Evolutionary conservation across 768 basidiomycete species (phyloP), one percentile per base, ranked within the genome.

Genomic region (Trametes elegans): DNA sequence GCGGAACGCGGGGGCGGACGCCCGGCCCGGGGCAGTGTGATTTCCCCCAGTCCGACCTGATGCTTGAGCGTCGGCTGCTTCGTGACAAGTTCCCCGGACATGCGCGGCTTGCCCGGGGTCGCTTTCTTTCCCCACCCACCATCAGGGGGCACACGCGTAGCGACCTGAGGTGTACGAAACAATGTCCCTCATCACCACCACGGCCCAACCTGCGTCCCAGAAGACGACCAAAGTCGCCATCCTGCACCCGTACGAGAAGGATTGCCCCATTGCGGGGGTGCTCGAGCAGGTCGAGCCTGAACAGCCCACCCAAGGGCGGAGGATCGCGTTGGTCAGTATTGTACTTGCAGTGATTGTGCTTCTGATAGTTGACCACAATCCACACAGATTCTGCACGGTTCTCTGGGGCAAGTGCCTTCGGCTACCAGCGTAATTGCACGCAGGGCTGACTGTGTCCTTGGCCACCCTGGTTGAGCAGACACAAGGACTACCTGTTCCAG

Each of bases 401-500:
- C 82, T 21, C 77, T 89, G 78, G 90, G 90, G 90, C 88, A 67
- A 70, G 79, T 63, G 18, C 24, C 11, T 24, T 19, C 24, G 5
- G 13, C 18, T 14, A 27, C 7, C 16, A 19, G 23, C n/a, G n/a
- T 23, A 14, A 16, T 28, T 10, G 3, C 8, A n/a, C 24, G 16
- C 14, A 9, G n/a, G 19, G 31, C 21, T 55, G 36, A 55, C 45
- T 31, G 16, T 8, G 32, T 11, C 7, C 13, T 16, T n/a, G 24
- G 16, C 14, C 10, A 8, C 26, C 14, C 26, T 1, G 16, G 18
- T 23, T 63, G 43, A 23, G 21, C 69, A 92, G 90, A 64, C 90
- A 93, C 69, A 91, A 91, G 63, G 86, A 93, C 66, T 93, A 93
- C 71, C 68, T 93, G 43, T 91, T 87, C 74, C 86, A 88, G 69